phyloP scores from a whole-genome alignment of 352 stramenopile genomes.

The Phytophthora hibernalis region DNA sequence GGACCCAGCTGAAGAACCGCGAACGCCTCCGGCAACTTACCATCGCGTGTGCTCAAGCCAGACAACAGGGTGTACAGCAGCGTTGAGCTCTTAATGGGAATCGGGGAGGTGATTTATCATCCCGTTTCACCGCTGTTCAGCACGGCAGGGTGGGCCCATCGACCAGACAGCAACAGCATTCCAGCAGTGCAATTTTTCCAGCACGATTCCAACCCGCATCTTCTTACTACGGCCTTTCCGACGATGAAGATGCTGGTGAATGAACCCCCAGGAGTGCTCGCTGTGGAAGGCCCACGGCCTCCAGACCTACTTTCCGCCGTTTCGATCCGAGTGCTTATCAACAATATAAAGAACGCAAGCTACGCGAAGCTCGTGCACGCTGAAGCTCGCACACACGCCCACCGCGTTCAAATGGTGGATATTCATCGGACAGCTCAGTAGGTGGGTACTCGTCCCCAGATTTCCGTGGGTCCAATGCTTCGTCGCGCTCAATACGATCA shows the following conservation, averaged over 20 bases:
- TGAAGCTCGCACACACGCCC: slow-evolving; percentile 38
- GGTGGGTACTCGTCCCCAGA: slow-evolving; percentile 73
- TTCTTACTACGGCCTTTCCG: slow-evolving; percentile 40
- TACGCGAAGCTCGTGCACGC: slow-evolving; percentile 46
- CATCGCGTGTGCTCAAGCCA: slow-evolving; percentile 57
- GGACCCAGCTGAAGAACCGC: slow-evolving; percentile 77
- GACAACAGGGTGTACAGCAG: slow-evolving; percentile 20
- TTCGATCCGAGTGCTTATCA: slow-evolving; percentile 89
- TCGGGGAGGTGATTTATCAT: slow-evolving; percentile 16
- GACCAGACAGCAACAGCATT: slow-evolving; percentile 17
- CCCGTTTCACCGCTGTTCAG: slow-evolving; percentile 18
- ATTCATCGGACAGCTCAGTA: slow-evolving; percentile 68
- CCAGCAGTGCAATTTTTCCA: slow-evolving; percentile 18
- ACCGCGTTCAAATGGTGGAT: slow-evolving; percentile 42
- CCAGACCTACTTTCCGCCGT: slow-evolving; percentile 52
- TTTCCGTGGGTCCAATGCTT: slow-evolving; percentile 62
- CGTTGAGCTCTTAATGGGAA: slow-evolving; percentile 13
- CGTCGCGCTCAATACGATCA: slow-evolving; percentile 48
- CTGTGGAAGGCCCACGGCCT: slow-evolving; percentile 10
- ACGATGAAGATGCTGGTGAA: slow-evolving; percentile 35
- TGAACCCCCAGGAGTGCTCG: slow-evolving; percentile 15
- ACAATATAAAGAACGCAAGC: slow-evolving; percentile 68
- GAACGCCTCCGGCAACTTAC: slow-evolving; percentile 78
- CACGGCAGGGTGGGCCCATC: slow-evolving; percentile 5
- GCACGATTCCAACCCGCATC: slow-evolving; percentile 30